Conservation (phyloP, 2,329 filamentous ascomycete species). For the Arthrobotrys conoides region DNA sequence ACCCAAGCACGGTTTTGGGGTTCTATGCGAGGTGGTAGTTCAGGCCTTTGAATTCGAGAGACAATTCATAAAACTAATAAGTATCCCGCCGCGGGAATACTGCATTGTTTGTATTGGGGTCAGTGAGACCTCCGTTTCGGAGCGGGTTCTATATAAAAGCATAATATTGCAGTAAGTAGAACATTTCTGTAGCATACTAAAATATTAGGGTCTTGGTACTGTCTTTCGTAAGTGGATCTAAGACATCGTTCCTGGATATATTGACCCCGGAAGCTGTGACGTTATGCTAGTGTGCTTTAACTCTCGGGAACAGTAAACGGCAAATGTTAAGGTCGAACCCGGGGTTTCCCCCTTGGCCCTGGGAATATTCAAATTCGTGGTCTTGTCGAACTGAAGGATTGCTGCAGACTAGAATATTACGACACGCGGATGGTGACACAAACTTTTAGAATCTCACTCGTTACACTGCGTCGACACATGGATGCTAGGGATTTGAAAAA, state of each 20-base stretch:
- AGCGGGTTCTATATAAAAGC: constrained; percentile 11
- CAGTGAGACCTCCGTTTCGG: constrained; percentile 1
- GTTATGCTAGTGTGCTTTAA: not conserved
- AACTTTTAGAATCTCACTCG: constrained; percentile 17
- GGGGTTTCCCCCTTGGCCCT: not conserved
- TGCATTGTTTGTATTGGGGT: constrained; percentile 10
- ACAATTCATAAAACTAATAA: not conserved
- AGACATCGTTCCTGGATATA: not conserved
- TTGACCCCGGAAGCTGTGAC: not conserved
- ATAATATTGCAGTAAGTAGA: not conserved
- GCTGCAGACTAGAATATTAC: not conserved
- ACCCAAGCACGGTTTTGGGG: too few relatives aligned
- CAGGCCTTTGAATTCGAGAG: not conserved
- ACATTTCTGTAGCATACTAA: not conserved
- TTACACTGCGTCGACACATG: constrained; percentile 28
- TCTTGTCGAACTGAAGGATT: constrained; percentile 1
- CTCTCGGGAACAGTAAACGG: not conserved
- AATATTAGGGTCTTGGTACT: not conserved
- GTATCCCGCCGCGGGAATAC: not conserved
- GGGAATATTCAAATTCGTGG: not conserved
- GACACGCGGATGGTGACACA: constrained; percentile 27
- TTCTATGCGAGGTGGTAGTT: not conserved
- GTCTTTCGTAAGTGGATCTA: not conserved
- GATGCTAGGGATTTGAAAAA: not conserved
- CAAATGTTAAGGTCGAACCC: not conserved